Percentiles rank a stretch among this genome's conserved stretches.
These are phyloP conservation scores for Moricandia moricandioides DNA, from an alignment of 345 rosid species.

Conservation along the genomic window DNA sequence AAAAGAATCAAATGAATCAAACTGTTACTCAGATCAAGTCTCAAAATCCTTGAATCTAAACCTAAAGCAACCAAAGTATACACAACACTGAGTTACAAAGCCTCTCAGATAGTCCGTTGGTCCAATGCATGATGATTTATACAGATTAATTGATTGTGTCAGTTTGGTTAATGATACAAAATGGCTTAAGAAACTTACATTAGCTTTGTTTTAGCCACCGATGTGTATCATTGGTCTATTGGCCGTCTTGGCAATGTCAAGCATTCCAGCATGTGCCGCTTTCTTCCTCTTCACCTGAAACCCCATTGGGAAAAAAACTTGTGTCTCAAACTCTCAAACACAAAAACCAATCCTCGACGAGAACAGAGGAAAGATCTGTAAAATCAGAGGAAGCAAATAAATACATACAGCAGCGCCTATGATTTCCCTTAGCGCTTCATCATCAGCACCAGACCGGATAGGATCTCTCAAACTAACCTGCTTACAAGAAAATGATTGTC, in stretches of 20 bases:
- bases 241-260: conserved; percentile 74
- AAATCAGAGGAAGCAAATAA: conserved; percentile 4
- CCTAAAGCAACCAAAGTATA: neutral
- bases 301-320: conserved; percentile 3
- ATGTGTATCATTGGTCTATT: conserved; percentile 88
- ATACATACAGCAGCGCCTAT: conserved; percentile 83
- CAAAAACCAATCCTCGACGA: neutral
- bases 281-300: conserved; percentile 75
- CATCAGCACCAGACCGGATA: conserved; percentile 70
- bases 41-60: neutral
- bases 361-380: neutral
- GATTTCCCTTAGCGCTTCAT: conserved; percentile 65
- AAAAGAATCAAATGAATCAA: neutral
- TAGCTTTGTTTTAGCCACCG: conserved; percentile 51
- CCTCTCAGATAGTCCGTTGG: neutral
- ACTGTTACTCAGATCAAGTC: neutral
- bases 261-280: conserved; percentile 84
- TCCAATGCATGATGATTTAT: conserved; percentile 5
- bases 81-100: neutral
- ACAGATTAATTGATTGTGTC: neutral
- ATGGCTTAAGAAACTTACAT: conserved; percentile 8
- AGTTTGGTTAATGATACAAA: neutral
- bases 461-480: conserved; percentile 98
- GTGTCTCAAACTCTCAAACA: conserved; percentile 1
- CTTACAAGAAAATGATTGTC: conserved; percentile 5